Percentiles rank a stretch among this genome's conserved stretches.
phyloP scores from a whole-genome alignment of 257 asterid species.

The Przewalskia tangutica region DNA sequence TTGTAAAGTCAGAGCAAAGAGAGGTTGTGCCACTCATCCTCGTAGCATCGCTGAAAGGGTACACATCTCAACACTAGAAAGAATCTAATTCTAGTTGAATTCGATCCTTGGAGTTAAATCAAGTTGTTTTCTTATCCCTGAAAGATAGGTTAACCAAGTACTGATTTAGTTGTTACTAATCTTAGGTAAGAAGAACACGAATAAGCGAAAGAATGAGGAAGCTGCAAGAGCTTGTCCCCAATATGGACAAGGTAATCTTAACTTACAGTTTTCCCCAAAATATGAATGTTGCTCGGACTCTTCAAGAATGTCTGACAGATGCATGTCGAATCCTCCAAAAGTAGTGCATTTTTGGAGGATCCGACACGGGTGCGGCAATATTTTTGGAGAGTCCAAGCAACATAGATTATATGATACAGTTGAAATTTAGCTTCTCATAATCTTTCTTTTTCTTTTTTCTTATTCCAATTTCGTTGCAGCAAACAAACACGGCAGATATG shows the following conservation, averaged over 20 bases:
- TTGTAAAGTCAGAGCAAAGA: slow-evolving; percentile 64
- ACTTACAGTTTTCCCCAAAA: not conserved
- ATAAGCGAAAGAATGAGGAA: slow-evolving; percentile 77
- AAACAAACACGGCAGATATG: slow-evolving; percentile 89
- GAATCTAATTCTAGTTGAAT: not conserved
- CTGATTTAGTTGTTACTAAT: not conserved
- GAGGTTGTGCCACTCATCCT: slow-evolving; percentile 93
- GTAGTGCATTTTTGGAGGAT: not conserved
- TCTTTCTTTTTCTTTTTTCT: not conserved
- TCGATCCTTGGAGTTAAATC: not conserved
- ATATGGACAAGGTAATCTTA: slow-evolving; percentile 64
- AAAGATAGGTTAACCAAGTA: not conserved
- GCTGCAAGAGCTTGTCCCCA: slow-evolving; percentile 85
- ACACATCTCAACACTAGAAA: not conserved
- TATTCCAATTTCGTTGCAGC: slow-evolving; percentile 33
- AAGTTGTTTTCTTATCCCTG: not conserved
- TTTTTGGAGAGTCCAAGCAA: not conserved
- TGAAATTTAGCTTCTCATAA: not conserved
- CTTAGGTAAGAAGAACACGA: slow-evolving; percentile 67
- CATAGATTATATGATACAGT: not conserved
- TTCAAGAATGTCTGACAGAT: not conserved
- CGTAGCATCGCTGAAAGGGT: slow-evolving; percentile 97
- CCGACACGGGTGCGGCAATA: not conserved
- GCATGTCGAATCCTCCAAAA: not conserved
- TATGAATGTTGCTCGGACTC: not conserved